Evolutionary conservation across 805 yeast genomes (phyloP).

Genomic region (Cyberlindnera xylosilytica): DNA sequence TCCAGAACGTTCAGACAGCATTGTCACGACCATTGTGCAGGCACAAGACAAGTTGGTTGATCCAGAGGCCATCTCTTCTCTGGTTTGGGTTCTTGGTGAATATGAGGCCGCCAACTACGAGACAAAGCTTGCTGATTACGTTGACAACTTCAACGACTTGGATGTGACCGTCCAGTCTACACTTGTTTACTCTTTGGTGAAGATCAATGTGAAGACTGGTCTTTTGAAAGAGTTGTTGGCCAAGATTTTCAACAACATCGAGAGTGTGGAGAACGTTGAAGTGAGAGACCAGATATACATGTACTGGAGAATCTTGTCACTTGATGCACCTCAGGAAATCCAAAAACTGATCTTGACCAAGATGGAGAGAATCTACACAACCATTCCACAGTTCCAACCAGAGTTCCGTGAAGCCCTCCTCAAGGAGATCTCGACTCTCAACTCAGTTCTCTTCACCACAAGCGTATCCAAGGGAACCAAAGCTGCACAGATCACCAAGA

Average conservation of each 20-base stretch:
- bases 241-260: slow-evolving; percentile 60
- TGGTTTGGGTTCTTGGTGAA: slow-evolving; percentile 71
- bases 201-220: slow-evolving; percentile 45
- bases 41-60: slow-evolving; percentile 45
- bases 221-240: slow-evolving; percentile 44
- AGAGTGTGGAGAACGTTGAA: slow-evolving; percentile 66
- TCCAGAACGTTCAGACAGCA: slow-evolving; percentile 46
- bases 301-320: slow-evolving; percentile 74
- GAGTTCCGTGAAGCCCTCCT: slow-evolving; percentile 64
- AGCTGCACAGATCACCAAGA: slow-evolving; percentile 44
- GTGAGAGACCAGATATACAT: slow-evolving; percentile 77
- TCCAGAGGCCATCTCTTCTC: slow-evolving; percentile 48
- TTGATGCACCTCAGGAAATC: slow-evolving; percentile 34
- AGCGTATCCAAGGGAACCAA: slow-evolving; percentile 40
- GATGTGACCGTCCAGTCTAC: slow-evolving; percentile 61
- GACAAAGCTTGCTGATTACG: slow-evolving; percentile 41
- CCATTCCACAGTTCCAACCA: slow-evolving; percentile 70
- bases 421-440: slow-evolving; percentile 74
- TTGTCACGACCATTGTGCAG: slow-evolving; percentile 52
- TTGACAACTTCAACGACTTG: slow-evolving; percentile 52
- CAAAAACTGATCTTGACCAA: slow-evolving; percentile 53
- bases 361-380: slow-evolving; percentile 69
- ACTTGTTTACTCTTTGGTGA: slow-evolving; percentile 59
- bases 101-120: slow-evolving; percentile 57
- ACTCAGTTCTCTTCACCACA: slow-evolving; percentile 89